Evolutionary conservation across 441 rosid species (phyloP), one percentile per base, ranked within the genome.

Genomic region (Syzygium malaccense): DNA sequence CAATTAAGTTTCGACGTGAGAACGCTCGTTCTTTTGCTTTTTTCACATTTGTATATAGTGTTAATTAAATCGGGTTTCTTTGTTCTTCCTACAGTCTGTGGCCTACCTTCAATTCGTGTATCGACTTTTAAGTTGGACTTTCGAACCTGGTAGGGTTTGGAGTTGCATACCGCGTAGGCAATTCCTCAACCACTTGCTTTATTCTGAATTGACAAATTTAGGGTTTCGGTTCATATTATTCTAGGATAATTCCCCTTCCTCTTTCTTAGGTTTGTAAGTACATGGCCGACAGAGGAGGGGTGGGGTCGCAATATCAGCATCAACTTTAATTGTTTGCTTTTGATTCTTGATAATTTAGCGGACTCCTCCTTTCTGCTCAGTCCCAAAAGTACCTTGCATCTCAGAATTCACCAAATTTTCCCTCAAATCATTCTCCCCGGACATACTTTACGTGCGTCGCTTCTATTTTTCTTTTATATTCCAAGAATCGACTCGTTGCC

Each of bases 131-230:
- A 33, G 48, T 20, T 75, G 18, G 83, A 41, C 17, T 23, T 20
- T 75, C 14, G 4, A 20, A 11, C 17, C 48, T 45, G 7, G 0
- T 23, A 0, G 0, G 3, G 14, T 75, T 25, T 2, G 0, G 9
- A 75, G 9, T 41, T 20, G n/a, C 83, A 37, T 37, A 1, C 14
- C 6, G 64, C 7, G 14, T 1, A 5, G n/a, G 14, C 68, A 75
- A 11, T 2, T 37, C 18, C 17, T 20, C 1, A 1, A 12, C n/a
- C 51, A 6, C 23, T 41, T 1, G 10, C 83, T 4, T 37, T 10
- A 4, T 37, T 20, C 0, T 71, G n/a, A 71, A 6, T 71, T 1
- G 83, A 41, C n/a, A 11, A 41, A 23, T 75, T 75, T 75, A 23
- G 51, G 51, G 51, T 37, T 75, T 41, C 1, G n/a, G 17, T 68